These are phyloP conservation scores for Coemansia erecta DNA, from an alignment of 192 early-diverging fungal genomes.

Conservation along the genomic window DNA sequence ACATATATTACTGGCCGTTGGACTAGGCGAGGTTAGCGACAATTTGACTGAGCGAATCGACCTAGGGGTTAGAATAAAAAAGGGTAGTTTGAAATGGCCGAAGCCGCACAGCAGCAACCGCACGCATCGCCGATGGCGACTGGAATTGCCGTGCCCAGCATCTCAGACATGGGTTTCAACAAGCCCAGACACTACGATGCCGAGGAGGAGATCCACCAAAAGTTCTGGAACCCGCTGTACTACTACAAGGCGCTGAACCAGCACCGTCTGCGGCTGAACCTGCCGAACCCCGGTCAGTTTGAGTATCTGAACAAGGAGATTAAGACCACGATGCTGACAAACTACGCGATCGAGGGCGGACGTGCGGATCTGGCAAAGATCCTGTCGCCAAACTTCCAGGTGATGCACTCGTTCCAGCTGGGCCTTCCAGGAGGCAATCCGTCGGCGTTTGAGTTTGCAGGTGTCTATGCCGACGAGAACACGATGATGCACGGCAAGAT, in stretches of 20 bases:
- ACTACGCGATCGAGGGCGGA: conserved; percentile 91
- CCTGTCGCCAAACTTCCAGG: conserved; percentile 93
- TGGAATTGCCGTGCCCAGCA: conserved; percentile 14
- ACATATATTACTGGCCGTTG: no score
- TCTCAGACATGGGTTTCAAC: conserved; percentile 20
- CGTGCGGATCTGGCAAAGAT: conserved; percentile 91
- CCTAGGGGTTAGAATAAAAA: neutral
- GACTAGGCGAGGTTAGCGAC: no score
- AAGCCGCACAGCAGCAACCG: conserved; percentile 10
- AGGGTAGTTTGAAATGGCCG: neutral
- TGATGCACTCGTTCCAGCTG: conserved; percentile 88
- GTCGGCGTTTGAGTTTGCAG: conserved; percentile 88
- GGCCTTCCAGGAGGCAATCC: conserved; percentile 72
- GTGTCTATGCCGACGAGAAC: conserved; percentile 77
- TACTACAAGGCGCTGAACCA: conserved; percentile 50
- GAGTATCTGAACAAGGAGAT: conserved; percentile 45
- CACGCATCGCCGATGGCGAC: conserved; percentile 8
- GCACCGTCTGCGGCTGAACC: conserved; percentile 44
- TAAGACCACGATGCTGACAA: conserved; percentile 72
- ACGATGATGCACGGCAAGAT: conserved; percentile 90
- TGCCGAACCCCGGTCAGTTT: conserved; percentile 51
- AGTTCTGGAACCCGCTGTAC: conserved; percentile 53
- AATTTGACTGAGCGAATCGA: no score
- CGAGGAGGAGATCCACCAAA: conserved; percentile 53
- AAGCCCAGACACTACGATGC: conserved; percentile 23